Evolutionary conservation across 2,329 filamentous ascomycete species (phyloP).

Genomic region (Colletotrichum salicis): DNA sequence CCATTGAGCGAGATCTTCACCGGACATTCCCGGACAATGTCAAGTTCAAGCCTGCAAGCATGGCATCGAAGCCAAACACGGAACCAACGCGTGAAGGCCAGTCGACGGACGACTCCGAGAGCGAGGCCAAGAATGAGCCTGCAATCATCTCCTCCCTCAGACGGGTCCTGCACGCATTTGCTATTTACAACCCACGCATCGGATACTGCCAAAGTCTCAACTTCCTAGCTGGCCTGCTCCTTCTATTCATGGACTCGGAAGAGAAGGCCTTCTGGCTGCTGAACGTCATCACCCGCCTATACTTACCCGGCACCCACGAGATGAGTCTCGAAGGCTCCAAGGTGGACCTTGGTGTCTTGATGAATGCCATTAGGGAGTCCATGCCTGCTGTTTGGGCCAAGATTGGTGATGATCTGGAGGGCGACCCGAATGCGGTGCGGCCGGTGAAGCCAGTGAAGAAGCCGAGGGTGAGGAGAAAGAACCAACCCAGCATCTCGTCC

Average conservation of each 20-base stretch:
- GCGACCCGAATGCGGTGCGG: slow-evolving; percentile 50
- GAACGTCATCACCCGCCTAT: slow-evolving; percentile 88
- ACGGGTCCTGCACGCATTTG: slow-evolving; percentile 87
- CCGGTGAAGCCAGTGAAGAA: slow-evolving; percentile 43
- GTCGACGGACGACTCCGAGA: slow-evolving; percentile 38
- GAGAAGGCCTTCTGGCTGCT: slow-evolving; percentile 94
- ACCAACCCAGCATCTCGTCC: slow-evolving; percentile 52
- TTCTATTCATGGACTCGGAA: slow-evolving; percentile 88
- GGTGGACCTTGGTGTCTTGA: slow-evolving; percentile 92
- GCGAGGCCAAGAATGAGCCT: slow-evolving; percentile 67
- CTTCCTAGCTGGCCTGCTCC: slow-evolving; percentile 88
- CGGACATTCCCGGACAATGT: slow-evolving; percentile 96
- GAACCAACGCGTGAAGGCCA: slow-evolving; percentile 26
- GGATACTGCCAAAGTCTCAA: slow-evolving; percentile 97
- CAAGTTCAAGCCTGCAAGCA: slow-evolving; percentile 77
- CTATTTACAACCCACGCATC: slow-evolving; percentile 88
- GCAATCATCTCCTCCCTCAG: slow-evolving; percentile 84
- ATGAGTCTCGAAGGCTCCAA: slow-evolving; percentile 91
- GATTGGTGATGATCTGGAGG: slow-evolving; percentile 81
- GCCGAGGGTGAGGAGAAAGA: slow-evolving; percentile 51
- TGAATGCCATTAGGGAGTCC: slow-evolving; percentile 84
- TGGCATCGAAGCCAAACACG: slow-evolving; percentile 43
- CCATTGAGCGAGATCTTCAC: slow-evolving; percentile 93
- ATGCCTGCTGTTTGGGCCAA: slow-evolving; percentile 88
- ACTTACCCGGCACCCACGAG: slow-evolving; percentile 92